phyloP scores from a whole-genome alignment of 164 flowering plant genomes.

The Euptelea pleiosperma region DNA sequence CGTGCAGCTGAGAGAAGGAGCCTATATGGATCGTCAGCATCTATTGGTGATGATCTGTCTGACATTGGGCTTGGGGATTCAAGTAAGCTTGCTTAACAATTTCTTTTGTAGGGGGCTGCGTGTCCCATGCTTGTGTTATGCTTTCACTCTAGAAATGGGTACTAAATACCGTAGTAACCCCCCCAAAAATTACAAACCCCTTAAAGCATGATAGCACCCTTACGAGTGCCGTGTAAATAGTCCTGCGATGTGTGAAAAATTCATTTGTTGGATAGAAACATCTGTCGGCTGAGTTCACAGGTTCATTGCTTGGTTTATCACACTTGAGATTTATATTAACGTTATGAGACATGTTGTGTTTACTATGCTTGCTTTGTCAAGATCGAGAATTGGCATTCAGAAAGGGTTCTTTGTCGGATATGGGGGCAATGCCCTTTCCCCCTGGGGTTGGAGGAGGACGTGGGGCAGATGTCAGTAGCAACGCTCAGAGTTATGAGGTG shows the following conservation, averaged over 20 bases:
- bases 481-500: conserved; percentile 66
- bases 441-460: conserved; percentile 97
- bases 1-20: conserved; percentile 98
- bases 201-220: background rate
- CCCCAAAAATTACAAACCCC: background rate
- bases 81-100: conserved; percentile 57
- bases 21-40: conserved; percentile 79
- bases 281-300: conserved; percentile 23
- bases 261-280: conserved; percentile 13
- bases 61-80: conserved; percentile 55
- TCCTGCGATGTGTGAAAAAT: conserved; percentile 8
- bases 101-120: conserved; percentile 14
- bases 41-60: conserved; percentile 47
- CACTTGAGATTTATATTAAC: conserved; percentile 35
- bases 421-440: conserved; percentile 79
- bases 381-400: conserved; percentile 63
- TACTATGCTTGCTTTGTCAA: conserved; percentile 41
- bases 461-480: conserved; percentile 32
- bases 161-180: background rate
- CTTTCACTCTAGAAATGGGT: background rate
- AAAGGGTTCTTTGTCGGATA: conserved; percentile 59
- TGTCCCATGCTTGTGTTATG: conserved; percentile 13
- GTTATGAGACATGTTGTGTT: conserved; percentile 41
- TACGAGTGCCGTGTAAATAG: background rate
- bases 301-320: conserved; percentile 28